Evolutionary conservation across 1,284 basidiomycete species (phyloP).

Genomic region (Leccinum subfulvum): DNA sequence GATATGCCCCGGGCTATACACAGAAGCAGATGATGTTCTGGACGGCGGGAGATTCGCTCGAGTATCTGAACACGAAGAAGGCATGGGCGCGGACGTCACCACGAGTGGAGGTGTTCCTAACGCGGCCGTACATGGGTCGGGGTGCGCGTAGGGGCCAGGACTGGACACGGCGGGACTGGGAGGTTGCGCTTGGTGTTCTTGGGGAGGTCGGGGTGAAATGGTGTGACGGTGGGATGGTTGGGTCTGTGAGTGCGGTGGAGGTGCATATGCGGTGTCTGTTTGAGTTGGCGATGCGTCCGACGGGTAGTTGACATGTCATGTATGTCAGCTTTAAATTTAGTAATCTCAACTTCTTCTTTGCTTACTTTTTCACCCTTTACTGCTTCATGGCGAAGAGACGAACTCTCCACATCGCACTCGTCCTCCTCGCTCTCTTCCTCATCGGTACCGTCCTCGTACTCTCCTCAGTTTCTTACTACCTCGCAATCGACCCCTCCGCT

Average conservation of each 20-base stretch:
- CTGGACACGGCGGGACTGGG: constrained; percentile 69
- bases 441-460: constrained; percentile 91
- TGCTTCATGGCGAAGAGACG: constrained; percentile 56
- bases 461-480: constrained; percentile 87
- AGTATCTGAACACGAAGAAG: constrained; percentile 49
- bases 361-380: constrained; percentile 15
- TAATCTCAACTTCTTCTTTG: background rate
- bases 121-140: constrained; percentile 41
- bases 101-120: constrained; percentile 50
- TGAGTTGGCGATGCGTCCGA: constrained; percentile 48
- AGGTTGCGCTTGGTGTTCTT: constrained; percentile 47
- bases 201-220: constrained; percentile 49
- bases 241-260: constrained; percentile 48
- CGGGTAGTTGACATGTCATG: constrained; percentile 28
- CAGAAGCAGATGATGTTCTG: constrained; percentile 47
- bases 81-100: constrained; percentile 38
- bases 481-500: constrained; percentile 77
- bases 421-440: constrained; percentile 81
- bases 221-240: constrained; percentile 51
- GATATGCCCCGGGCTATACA: constrained; percentile 53
- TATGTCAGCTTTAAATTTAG: background rate
- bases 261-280: constrained; percentile 52
- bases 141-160: constrained; percentile 64
- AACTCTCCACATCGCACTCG: constrained; percentile 67
- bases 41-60: constrained; percentile 54